Conservation (phyloP, 306 rosid species). For the Pachyrhizus erosus region DNA sequence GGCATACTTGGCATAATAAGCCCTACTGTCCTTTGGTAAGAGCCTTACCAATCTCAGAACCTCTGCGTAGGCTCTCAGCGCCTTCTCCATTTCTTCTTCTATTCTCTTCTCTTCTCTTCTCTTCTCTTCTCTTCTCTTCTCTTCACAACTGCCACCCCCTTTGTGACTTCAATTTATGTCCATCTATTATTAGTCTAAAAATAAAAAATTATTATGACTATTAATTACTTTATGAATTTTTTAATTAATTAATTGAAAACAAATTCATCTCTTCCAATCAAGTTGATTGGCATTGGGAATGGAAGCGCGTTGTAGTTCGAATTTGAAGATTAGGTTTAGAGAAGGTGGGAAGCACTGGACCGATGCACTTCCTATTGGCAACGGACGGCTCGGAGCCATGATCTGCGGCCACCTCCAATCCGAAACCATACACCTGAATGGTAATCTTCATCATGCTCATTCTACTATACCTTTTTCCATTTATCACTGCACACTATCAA, state of each 20-base stretch:
- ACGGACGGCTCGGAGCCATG: conserved; percentile 90
- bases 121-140: too few species aligned
- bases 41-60: conserved; percentile 55
- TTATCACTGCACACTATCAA: too few species aligned
- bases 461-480: too few species aligned
- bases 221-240: too few species aligned
- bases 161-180: too few species aligned
- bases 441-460: conserved; percentile 15
- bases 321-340: conserved; percentile 59
- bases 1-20: conserved; percentile 57
- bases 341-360: conserved; percentile 80
- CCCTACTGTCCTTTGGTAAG: conserved; percentile 46
- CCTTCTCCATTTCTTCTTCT: conserved; percentile 70
- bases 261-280: too few species aligned
- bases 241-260: too few species aligned
- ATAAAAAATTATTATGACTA: too few species aligned
- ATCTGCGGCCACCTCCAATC: conserved; percentile 70
- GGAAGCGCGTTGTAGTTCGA: not conserved
- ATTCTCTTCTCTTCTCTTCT: not conserved
- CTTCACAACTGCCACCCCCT: too few species aligned
- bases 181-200: too few species aligned
- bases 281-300: too few species aligned
- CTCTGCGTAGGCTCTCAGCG: conserved; percentile 72
- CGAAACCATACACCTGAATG: conserved; percentile 74
- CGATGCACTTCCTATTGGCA: conserved; percentile 80